Base-by-base conservation (phyloP, 139 green algal species). In the Chlorella sp. region DNA sequence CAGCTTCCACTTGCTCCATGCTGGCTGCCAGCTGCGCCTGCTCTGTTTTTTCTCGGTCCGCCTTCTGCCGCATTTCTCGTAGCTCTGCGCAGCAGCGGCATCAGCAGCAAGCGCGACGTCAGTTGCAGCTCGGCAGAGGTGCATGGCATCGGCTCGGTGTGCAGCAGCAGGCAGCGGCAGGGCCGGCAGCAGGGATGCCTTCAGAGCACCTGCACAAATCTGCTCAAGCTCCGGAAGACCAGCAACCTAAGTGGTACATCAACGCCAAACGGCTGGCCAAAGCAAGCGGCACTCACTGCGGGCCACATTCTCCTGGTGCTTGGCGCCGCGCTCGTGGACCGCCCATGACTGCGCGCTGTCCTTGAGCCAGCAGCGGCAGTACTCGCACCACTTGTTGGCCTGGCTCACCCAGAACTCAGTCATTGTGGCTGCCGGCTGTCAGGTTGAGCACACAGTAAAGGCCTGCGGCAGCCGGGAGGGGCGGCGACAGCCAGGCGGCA, bases 351-450 rank as follows among this genome's bases (percentile, higher is more conserved):
- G 55, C 0, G 78, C 44, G 13, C 81, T 91, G 88, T 94, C 89
- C 28, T 89, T 83, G 81, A 94, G 88, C 91, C 91, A 94, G 74
- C 91, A 88, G 81, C 89, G 90, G 80, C 91, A 94, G 67, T 89
- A 91, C 63, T 93, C 89, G 80, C 91, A 94, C 78, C 80, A 91
- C 44, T 87, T 81, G 32, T 89, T 91, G 30, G 44, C 41, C 23
- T 93, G 86, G 32, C 56, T 88, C 17, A 87, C 85, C 86, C 85
- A 91, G 44, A 89, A 89, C 85, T 91, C 51, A 21, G 51, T 60
- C 51, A 60, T 60, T n/a, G n/a, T n/a, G 51, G 51, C 15, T 60
- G 51, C 51, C 3, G 11, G 11, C 15, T 60, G 15, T 60, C 12
- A 20, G 51, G 51, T 15, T 21, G n/a, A n/a, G n/a, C 2, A 15